Conservation (phyloP, 306 rosid species). For the Acacia acuminata region DNA sequence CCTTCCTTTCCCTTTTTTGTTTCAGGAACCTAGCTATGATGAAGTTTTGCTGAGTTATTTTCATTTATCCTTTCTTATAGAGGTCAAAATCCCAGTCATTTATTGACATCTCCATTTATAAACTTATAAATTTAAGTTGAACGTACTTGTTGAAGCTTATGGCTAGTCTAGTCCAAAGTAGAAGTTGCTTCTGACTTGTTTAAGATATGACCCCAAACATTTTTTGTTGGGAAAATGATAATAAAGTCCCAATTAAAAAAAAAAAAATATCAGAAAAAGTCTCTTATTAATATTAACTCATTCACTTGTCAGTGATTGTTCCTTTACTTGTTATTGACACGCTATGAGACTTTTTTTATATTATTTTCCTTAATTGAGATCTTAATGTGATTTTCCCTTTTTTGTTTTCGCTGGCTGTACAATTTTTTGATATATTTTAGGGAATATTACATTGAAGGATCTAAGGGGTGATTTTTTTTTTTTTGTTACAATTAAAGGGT, state of each 20-base stretch:
- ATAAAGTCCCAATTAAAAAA: too few relatives aligned
- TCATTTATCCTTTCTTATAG: conserved; percentile 15
- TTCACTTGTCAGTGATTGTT: too few relatives aligned
- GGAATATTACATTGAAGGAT: too few relatives aligned
- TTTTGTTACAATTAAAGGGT: not conserved
- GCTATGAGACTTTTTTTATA: too few relatives aligned
- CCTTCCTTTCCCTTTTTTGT: not conserved
- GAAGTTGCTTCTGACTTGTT: not conserved
- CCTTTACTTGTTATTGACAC: too few relatives aligned
- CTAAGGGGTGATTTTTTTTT: not conserved
- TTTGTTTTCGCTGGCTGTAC: not conserved
- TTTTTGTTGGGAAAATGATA: not conserved
- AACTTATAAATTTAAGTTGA: not conserved
- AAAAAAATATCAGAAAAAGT: too few relatives aligned
- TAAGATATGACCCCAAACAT: not conserved
- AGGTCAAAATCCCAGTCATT: conserved; percentile 5
- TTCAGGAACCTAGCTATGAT: not conserved
- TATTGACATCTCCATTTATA: not conserved
- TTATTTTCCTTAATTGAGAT: too few relatives aligned
- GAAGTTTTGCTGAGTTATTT: conserved; percentile 1
- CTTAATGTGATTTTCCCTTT: too few relatives aligned
- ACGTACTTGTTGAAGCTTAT: not conserved
- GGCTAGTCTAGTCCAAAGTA: not conserved
- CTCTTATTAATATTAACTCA: too few relatives aligned
- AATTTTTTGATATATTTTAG: not conserved